Percentiles rank a stretch among this genome's conserved stretches.
These are phyloP conservation scores for Helminthosporium solani DNA, from an alignment of 2,329 filamentous ascomycete genomes.

Conservation along the genomic window DNA sequence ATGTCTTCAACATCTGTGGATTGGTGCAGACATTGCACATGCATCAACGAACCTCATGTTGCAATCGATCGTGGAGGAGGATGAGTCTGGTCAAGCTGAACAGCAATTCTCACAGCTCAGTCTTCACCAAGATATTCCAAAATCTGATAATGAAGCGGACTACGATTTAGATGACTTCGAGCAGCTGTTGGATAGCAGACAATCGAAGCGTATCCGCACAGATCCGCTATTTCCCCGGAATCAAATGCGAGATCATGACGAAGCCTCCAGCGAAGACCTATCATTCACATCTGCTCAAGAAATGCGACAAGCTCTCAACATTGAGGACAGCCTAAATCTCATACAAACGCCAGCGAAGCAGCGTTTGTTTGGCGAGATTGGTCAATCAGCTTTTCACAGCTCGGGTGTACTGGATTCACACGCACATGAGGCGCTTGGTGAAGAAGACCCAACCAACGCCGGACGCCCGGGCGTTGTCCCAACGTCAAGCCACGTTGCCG, in stretches of 20 bases:
- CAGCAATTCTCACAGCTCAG: slow-evolving; percentile 53
- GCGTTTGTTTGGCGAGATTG: slow-evolving; percentile 64
- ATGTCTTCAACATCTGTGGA: slow-evolving; percentile 73
- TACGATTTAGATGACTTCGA: slow-evolving; percentile 32
- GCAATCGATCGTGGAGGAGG: slow-evolving; percentile 49
- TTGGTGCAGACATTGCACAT: slow-evolving; percentile 53
- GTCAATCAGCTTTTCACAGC: slow-evolving; percentile 55
- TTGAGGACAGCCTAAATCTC: slow-evolving; percentile 29
- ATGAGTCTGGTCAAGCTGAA: slow-evolving; percentile 59
- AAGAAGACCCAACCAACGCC: slow-evolving; percentile 16
- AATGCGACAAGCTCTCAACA: slow-evolving; percentile 19
- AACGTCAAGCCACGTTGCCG: slow-evolving; percentile 12
- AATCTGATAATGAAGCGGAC: slow-evolving; percentile 30
- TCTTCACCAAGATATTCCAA: slow-evolving; percentile 45
- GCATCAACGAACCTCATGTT: slow-evolving; percentile 26
- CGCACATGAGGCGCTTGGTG: slow-evolving; percentile 31
- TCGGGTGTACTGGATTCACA: no score
- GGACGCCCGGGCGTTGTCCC: slow-evolving; percentile 3
- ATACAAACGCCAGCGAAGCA: slow-evolving; percentile 26
- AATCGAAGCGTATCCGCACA: slow-evolving; percentile 49
- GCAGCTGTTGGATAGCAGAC: slow-evolving; percentile 35
- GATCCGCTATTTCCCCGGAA: slow-evolving; percentile 42
- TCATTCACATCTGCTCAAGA: slow-evolving; percentile 38
- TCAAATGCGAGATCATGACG: slow-evolving; percentile 39
- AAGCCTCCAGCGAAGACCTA: slow-evolving; percentile 42